phyloP scores from a whole-genome alignment of 345 rosid genomes.

The Mangifera indica region DNA sequence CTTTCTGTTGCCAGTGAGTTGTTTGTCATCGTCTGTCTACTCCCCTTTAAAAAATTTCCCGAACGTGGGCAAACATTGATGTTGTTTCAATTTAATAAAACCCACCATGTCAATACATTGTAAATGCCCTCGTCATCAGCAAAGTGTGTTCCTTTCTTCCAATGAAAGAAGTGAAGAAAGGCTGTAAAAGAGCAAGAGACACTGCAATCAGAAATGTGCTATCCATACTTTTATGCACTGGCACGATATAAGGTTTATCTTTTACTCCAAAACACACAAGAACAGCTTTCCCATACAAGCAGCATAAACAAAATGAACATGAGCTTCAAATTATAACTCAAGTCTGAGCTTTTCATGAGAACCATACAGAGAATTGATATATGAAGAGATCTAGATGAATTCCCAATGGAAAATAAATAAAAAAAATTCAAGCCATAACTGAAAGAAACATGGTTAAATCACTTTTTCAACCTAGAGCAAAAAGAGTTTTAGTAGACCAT shows the following conservation, averaged over 20 bases:
- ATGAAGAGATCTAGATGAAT: neutral
- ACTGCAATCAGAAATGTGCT: neutral
- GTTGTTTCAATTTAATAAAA: too few species aligned
- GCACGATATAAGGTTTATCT: neutral
- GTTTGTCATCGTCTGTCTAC: slow-evolving; percentile 78
- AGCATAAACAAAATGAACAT: neutral
- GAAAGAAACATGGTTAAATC: neutral
- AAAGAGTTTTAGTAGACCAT: too few species aligned
- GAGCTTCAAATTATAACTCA: neutral
- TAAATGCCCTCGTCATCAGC: slow-evolving; percentile 77
- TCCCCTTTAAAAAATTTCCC: too few species aligned
- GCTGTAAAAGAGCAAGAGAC: neutral
- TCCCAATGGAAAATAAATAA: neutral
- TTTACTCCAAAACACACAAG: neutral
- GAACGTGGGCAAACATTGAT: too few species aligned
- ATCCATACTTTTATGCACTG: neutral
- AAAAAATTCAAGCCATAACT: too few species aligned
- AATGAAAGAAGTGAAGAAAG: slow-evolving; percentile 54
- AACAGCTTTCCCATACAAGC: neutral
- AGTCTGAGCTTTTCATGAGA: neutral
- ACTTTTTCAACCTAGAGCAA: too few species aligned
- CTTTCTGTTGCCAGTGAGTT: slow-evolving; percentile 75
- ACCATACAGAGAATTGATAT: neutral
- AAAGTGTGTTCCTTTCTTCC: slow-evolving; percentile 83
- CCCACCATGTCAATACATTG: slow-evolving; percentile 76